These are phyloP conservation scores for Kwoniella bestiolae DNA, from an alignment of 768 basidiomycete species.

Conservation along the genomic window DNA sequence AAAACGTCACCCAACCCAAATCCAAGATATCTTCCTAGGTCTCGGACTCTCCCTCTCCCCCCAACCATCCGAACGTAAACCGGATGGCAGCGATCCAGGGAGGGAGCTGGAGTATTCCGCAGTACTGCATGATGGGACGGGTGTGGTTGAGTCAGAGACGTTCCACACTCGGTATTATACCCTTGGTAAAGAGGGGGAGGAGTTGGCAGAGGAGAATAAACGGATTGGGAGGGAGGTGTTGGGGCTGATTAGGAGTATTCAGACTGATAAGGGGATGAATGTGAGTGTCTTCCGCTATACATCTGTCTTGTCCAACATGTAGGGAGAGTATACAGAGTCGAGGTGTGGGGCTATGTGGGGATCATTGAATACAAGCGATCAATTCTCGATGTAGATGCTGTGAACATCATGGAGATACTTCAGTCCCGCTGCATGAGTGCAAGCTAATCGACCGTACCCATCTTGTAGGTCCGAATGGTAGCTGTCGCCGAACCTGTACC, in stretches of 20 bases:
- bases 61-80: background rate
- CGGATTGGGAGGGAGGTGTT: constrained; percentile 27
- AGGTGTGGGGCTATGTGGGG: too few relatives aligned
- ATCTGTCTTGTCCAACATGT: too few relatives aligned
- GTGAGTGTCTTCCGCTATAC: too few relatives aligned
- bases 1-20: constrained; percentile 29
- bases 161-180: constrained; percentile 24
- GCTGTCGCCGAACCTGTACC: constrained; percentile 49
- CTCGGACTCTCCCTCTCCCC: constrained; percentile 32
- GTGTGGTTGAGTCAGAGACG: constrained; percentile 43
- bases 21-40: constrained; percentile 49
- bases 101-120: constrained; percentile 41
- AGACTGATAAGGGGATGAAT: constrained; percentile 42
- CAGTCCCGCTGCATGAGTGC: too few relatives aligned
- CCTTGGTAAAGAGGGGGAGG: constrained; percentile 18
- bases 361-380: too few relatives aligned
- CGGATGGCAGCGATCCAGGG: constrained; percentile 7
- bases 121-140: constrained; percentile 51
- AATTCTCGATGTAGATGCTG: too few relatives aligned
- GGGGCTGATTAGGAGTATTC: constrained; percentile 25
- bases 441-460: too few relatives aligned
- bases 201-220: constrained; percentile 26
- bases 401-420: too few relatives aligned
- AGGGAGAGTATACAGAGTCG: too few relatives aligned
- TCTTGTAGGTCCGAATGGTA: constrained; percentile 42